phyloP scores from a whole-genome alignment of 345 rosid species.

The Raphanus raphanistrum region DNA sequence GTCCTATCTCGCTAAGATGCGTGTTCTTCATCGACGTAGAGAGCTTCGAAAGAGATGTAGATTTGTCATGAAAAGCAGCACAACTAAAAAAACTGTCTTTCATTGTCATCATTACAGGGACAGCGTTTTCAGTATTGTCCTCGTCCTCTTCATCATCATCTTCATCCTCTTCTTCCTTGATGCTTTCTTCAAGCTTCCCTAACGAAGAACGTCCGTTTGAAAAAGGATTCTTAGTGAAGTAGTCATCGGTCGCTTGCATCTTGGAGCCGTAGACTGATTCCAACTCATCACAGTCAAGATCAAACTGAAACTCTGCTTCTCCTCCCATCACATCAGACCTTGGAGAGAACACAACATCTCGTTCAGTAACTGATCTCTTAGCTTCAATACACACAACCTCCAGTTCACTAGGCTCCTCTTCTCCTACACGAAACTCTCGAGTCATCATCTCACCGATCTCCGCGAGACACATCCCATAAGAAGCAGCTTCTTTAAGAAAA shows the following conservation, averaged over 20 bases:
- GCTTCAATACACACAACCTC: conserved; percentile 91
- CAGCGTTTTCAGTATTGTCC: conserved; percentile 40
- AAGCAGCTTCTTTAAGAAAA: conserved; percentile 89
- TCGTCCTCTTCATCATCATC: conserved; percentile 49
- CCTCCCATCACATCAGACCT: conserved; percentile 47
- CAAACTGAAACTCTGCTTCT: conserved; percentile 75
- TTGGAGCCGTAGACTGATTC: conserved; percentile 45
- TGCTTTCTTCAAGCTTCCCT: conserved; percentile 76
- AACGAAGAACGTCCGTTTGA: conserved; percentile 57
- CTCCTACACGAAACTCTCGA: conserved; percentile 76
- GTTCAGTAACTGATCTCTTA: conserved; percentile 62
- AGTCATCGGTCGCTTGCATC: conserved; percentile 53
- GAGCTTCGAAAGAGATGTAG: conserved; percentile 60
- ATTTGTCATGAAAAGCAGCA: conserved; percentile 36
- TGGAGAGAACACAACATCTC: conserved; percentile 58
- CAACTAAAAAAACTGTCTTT: conserved; percentile 30
- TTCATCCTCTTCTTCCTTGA: conserved; percentile 64
- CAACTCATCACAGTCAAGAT: conserved; percentile 69
- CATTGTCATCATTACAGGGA: conserved; percentile 21
- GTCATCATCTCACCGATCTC: conserved; percentile 99
- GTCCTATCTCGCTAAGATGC: conserved; percentile 53
- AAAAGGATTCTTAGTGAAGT: conserved; percentile 43
- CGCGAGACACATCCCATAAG: conserved; percentile 76
- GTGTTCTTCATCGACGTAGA: conserved; percentile 73
- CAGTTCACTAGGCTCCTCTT: conserved; percentile 96